These are phyloP conservation scores for Nematocida ironsii DNA, from an alignment of 371 early-diverging fungal genomes.

Conservation along the genomic window DNA sequence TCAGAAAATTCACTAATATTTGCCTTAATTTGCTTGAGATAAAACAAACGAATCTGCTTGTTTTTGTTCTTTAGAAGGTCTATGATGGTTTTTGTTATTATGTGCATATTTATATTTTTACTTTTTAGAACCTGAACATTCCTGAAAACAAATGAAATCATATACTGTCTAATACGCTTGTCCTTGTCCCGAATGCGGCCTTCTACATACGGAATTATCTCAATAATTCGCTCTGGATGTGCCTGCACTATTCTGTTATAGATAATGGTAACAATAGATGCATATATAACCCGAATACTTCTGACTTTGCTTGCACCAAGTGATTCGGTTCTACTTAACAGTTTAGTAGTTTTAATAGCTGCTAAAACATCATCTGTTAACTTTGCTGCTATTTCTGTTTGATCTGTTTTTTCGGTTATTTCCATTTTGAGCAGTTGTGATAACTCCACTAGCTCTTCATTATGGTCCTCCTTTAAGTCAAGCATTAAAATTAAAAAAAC, in stretches of 20 bases:
- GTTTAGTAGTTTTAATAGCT: background rate
- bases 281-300: constrained; percentile 36
- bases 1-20: constrained; percentile 15
- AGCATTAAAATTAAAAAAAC: constrained; percentile 11
- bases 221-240: background rate
- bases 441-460: background rate
- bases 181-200: constrained; percentile 32
- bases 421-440: constrained; percentile 15
- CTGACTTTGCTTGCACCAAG: constrained; percentile 29
- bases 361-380: background rate
- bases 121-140: background rate
- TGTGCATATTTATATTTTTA: background rate
- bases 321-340: background rate
- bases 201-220: constrained; percentile 42
- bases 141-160: constrained; percentile 28
- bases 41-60: background rate
- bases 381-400: constrained; percentile 20
- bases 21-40: background rate
- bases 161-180: constrained; percentile 8
- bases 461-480: background rate
- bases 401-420: constrained; percentile 9
- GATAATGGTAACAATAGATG: background rate
- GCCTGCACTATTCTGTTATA: constrained; percentile 4
- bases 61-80: constrained; percentile 48
- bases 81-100: constrained; percentile 29